These are phyloP conservation scores for Aspergillus hortae DNA, from an alignment of 2,329 filamentous ascomycete species.

Conservation along the genomic window DNA sequence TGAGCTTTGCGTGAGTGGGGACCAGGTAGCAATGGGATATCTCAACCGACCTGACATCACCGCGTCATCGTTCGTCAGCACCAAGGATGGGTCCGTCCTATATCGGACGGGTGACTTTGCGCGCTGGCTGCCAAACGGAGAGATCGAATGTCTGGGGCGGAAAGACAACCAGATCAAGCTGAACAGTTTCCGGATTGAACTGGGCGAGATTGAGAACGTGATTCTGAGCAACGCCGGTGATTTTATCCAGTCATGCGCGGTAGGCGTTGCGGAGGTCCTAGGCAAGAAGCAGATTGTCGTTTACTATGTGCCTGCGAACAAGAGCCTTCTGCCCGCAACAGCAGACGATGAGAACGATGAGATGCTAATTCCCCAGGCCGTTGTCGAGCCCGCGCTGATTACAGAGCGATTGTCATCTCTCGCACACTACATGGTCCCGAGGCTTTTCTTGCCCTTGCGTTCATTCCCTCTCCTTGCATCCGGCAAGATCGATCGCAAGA, in stretches of 20 bases:
- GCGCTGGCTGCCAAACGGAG: slow-evolving; percentile 13
- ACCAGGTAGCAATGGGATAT: slow-evolving; percentile 15
- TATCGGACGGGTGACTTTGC: slow-evolving; percentile 22
- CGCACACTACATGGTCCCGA: slow-evolving; percentile 6
- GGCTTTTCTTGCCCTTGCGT: slow-evolving; percentile 1
- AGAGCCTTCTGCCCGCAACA: background rate
- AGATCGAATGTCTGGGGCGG: slow-evolving; percentile 44
- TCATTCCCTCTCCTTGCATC: slow-evolving; percentile 5
- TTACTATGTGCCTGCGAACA: slow-evolving; percentile 5
- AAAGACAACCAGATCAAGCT: slow-evolving; percentile 62
- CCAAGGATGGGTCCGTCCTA: background rate
- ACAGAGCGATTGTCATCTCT: background rate
- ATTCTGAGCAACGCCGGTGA: slow-evolving; percentile 5
- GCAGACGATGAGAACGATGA: background rate
- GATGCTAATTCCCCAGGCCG: background rate
- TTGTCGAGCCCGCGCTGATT: background rate
- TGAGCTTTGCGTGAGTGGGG: slow-evolving; percentile 13
- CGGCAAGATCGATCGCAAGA: slow-evolving; percentile 7
- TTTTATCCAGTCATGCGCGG: slow-evolving; percentile 3
- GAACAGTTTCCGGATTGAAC: slow-evolving; percentile 58
- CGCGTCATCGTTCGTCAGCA: slow-evolving; percentile 3
- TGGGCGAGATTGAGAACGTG: slow-evolving; percentile 35
- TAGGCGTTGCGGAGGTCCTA: slow-evolving; percentile 1
- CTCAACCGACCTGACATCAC: slow-evolving; percentile 15
- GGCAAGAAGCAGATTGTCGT: slow-evolving; percentile 10